A percentile compares a stretch with the other conserved stretches of the same genome.
Conservation (phyloP, 2,329 filamentous ascomycete genomes). For the Ceratocystis huliohia region DNA sequence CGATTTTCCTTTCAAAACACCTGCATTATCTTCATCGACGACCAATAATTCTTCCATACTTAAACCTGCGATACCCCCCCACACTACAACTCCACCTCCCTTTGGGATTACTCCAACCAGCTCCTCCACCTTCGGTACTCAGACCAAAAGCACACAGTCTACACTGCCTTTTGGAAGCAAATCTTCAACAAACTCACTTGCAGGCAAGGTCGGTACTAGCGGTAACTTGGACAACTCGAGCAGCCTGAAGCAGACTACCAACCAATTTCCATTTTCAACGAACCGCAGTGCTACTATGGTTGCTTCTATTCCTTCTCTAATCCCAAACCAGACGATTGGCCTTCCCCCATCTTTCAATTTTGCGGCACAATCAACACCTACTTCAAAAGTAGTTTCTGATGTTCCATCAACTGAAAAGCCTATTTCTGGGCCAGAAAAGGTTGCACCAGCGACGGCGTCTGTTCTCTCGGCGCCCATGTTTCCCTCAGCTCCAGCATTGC, state of each 20-base stretch:
- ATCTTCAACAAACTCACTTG: not conserved
- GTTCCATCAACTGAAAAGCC: not conserved
- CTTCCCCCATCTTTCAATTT: not conserved
- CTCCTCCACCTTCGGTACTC: not conserved
- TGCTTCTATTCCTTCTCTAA: not conserved
- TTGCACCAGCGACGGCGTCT: not conserved
- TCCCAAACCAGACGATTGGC: not conserved
- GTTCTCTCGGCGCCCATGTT: not conserved
- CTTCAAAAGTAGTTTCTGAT: not conserved
- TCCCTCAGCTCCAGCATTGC: not conserved
- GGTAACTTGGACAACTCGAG: too few species aligned
- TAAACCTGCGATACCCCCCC: not conserved
- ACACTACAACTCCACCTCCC: not conserved
- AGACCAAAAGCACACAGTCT: not conserved
- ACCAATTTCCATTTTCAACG: not conserved
- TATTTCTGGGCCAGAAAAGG: not conserved
- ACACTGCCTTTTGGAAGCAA: not conserved
- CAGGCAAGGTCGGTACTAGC: too few species aligned
- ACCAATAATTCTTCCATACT: not conserved
- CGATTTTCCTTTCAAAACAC: not conserved
- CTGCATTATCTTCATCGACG: not conserved
- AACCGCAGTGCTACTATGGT: not conserved
- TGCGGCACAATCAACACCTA: not conserved
- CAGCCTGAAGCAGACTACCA: too few species aligned
- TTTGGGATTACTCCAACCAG: not conserved